Base-by-base conservation (phyloP, 768 basidiomycete species). In the Suillus cothurnatus region DNA sequence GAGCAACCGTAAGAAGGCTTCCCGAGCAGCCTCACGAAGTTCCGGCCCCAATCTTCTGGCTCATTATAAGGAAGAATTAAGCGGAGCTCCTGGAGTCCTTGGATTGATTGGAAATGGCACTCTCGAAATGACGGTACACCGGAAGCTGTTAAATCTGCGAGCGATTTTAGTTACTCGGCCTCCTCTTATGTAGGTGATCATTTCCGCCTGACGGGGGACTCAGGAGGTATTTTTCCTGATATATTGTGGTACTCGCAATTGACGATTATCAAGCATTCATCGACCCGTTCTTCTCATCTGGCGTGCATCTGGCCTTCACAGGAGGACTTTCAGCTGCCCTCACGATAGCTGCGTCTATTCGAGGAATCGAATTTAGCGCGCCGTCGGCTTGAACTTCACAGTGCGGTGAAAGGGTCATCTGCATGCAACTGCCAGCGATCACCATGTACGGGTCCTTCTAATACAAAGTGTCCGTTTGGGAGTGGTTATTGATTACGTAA, bases 291-390 rank as follows among this genome's bases (percentile, higher is more conserved):
- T 52, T 88, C 71, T 88, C 87, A 3, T 85, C 84, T 65, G 86
- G 87, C 1, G 80, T 88, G n/a, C 87, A 88, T 68, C 80, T 88
- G 23, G 87, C 87, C 21, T 77, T 88, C 73, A 87, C 86, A n/a
- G 86, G 85, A 21, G 86, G 82, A 0, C 78, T 88, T 28, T 85
- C 86, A 21, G 86, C 87, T 31, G 82, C 86, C 17, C 78, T 83
- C 38, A 84, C 85, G 1, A 81, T 88, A 52, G 84, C 85, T 67
- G 86, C 87, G 6, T 83, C 85, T 8, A 52, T 52, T 52, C 50
- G 50, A 28, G 50, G n/a, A n/a, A n/a, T n/a, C n/a, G n/a, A n/a
- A n/a, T n/a, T n/a, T n/a, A n/a, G n/a, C n/a, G n/a, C n/a, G n/a
- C n/a, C n/a, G n/a, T n/a, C n/a, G n/a, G n/a, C n/a, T n/a, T n/a